phyloP scores from a whole-genome alignment of 148 eudicot genomes.

The Selenicereus undatus region DNA sequence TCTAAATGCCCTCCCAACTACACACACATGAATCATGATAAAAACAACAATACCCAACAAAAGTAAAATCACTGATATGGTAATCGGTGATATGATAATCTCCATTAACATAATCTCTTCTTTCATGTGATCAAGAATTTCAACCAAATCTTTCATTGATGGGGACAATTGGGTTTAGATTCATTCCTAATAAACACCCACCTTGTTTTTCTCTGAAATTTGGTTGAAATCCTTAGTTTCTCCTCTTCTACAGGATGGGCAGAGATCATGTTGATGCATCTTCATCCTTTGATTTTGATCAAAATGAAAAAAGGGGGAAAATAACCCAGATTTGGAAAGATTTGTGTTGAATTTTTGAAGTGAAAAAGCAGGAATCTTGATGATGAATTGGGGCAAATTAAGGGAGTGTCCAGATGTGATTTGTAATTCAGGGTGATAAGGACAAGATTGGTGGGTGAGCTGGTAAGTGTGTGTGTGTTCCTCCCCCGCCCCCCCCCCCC shows the following conservation, averaged over 20 bases:
- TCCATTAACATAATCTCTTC: conserved; percentile 30
- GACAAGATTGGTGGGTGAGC: conserved; percentile 17
- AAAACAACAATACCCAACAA: conserved; percentile 34
- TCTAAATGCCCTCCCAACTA: conserved; percentile 37
- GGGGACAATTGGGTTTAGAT: not conserved
- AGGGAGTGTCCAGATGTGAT: not conserved
- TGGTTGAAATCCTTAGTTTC: not conserved
- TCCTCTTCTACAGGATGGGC: conserved; percentile 12
- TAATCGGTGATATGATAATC: conserved; percentile 31
- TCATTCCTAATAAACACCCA: not conserved
- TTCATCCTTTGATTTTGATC: not conserved
- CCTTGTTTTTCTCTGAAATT: not conserved
- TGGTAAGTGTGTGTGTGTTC: too few relatives aligned
- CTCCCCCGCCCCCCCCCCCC: too few relatives aligned
- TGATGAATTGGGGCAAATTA: not conserved
- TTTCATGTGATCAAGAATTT: not conserved
- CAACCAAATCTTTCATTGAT: not conserved
- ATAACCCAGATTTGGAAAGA: not conserved
- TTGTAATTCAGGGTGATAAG: not conserved
- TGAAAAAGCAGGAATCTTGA: conserved; percentile 1
- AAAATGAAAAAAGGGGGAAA: not conserved
- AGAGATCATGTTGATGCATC: conserved; percentile 3
- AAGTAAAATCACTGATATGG: conserved; percentile 31
- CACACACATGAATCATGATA: conserved; percentile 36
- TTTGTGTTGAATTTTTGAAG: not conserved